A percentile compares a stretch with the other conserved stretches of the same genome.
Conservation (phyloP, 2,329 filamentous ascomycete species). For the Sporothrix brunneoviolacea region DNA sequence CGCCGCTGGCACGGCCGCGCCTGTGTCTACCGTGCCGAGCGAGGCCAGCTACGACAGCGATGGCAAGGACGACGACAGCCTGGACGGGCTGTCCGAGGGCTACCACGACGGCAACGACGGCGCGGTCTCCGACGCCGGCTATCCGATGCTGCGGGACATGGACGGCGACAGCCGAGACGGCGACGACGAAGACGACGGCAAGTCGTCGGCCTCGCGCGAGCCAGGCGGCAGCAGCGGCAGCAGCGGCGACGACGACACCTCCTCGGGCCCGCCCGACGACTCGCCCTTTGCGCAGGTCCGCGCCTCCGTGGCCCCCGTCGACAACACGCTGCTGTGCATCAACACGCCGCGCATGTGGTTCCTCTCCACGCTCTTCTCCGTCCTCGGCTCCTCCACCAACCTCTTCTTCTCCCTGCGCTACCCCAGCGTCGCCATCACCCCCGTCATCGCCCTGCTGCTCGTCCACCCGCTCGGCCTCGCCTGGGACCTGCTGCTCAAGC, state of each 20-base stretch:
- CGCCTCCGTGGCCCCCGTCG: constrained; percentile 68
- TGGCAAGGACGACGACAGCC: constrained; percentile 6
- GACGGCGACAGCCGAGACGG: neutral
- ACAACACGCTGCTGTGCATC: constrained; percentile 72
- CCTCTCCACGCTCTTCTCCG: constrained; percentile 70
- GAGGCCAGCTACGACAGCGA: constrained; percentile 32
- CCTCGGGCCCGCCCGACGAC: constrained; percentile 51
- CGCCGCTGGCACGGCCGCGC: constrained; percentile 42
- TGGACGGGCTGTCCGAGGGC: neutral
- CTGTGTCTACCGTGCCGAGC: constrained; percentile 39
- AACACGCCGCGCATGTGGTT: constrained; percentile 85
- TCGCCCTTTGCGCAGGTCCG: constrained; percentile 74
- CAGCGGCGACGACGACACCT: constrained; percentile 36
- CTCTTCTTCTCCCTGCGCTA: constrained; percentile 86
- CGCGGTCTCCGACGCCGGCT: constrained; percentile 29
- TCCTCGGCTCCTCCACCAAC: constrained; percentile 77
- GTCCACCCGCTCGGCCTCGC: constrained; percentile 76
- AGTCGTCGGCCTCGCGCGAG: neutral
- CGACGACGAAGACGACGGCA: neutral
- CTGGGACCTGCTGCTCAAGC: constrained; percentile 69
- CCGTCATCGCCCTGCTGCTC: constrained; percentile 77
- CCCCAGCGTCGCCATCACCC: constrained; percentile 82
- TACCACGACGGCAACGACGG: constrained; percentile 24
- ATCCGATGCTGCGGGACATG: constrained; percentile 4
- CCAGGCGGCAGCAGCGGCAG: constrained; percentile 28